Evolutionary conservation across 1,139 yeast species (phyloP), one percentile per base, ranked within the genome.

Genomic region (Protomyces inouyei): DNA sequence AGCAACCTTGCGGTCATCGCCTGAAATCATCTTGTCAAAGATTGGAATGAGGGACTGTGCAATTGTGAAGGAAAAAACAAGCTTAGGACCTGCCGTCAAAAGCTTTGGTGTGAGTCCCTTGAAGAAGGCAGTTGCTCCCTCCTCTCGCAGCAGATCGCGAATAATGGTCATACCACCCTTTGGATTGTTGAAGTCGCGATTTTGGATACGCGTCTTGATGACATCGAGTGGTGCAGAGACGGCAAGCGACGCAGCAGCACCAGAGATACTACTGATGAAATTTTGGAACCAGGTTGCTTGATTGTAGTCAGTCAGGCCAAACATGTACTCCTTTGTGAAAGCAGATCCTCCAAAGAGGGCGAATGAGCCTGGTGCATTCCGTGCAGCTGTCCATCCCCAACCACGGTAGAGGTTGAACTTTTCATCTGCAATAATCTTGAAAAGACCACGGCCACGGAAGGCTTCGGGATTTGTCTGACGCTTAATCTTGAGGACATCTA

Each of bases 311-410:
- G 81, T 75, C 73, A 93, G 83, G 36, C 93, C 93, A 73, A 89
- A 85, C 68, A 93, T 84, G 79, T 90, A 95, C 78, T 93, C 98
- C 79, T 93, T 95, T 69, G 98, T 98, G 75, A 93, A 95, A 12
- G 99, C 97, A 74, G 93, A 91, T 79, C 98, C 99, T 71, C 99
- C 99, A 72, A 93, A 93, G 70, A 93, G 81, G 14, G 98, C 97
- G 74, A 93, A 93, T 2, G 97, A 90, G 66, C 99, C 99, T 48
- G 99, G 99, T 2, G 98, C 98, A 75, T 93, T 93, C 83, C 99
- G 86, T 60, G 99, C 99, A 71, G 96, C 96, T 68, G 99, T 93
- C 99, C 99, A 93, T 66, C 98, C 98, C 96, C 98, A 92, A 70
- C 99, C 99, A 76, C 97, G 84, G 80, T 93, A 93, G 72, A 93